Percentiles rank a stretch among this genome's conserved stretches.
phyloP scores from a whole-genome alignment of 2,329 filamentous ascomycete species.

The Cordyceps fumosorosea region DNA sequence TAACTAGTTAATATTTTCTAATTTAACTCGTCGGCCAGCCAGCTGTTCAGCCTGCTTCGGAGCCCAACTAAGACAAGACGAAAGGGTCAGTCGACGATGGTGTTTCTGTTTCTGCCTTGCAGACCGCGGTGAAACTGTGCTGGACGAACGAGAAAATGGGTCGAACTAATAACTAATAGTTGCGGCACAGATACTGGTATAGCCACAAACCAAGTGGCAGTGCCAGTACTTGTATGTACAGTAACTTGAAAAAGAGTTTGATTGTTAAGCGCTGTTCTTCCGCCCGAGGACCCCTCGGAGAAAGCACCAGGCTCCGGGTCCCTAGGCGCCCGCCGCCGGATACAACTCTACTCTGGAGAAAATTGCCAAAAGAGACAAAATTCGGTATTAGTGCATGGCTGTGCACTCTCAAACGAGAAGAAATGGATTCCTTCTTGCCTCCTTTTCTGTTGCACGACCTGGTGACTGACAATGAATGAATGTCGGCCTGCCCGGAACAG shows the following conservation, averaged over 20 bases:
- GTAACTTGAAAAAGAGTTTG: background rate
- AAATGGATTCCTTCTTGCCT: too few relatives aligned
- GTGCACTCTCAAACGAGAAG: too few relatives aligned
- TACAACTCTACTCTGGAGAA: background rate
- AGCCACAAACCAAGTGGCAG: background rate
- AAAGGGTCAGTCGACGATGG: background rate
- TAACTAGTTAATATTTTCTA: too few relatives aligned
- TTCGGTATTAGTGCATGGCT: too few relatives aligned
- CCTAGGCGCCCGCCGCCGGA: conserved; percentile 1
- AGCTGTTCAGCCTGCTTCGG: background rate
- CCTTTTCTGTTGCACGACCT: too few relatives aligned
- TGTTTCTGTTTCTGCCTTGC: background rate
- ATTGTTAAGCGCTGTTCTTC: background rate
- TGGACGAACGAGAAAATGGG: too few relatives aligned
- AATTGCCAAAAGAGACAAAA: background rate
- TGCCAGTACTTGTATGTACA: background rate
- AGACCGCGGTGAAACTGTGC: background rate
- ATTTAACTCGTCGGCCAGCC: background rate
- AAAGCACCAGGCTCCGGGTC: background rate
- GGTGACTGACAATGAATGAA: too few relatives aligned
- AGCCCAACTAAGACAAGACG: background rate
- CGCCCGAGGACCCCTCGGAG: conserved; percentile 4
- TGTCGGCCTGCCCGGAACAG: too few relatives aligned
- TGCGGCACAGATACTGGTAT: too few relatives aligned
- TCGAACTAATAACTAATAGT: too few relatives aligned